phyloP scores from a whole-genome alignment of 495 filamentous ascomycete genomes.

The Tuber borchii region DNA sequence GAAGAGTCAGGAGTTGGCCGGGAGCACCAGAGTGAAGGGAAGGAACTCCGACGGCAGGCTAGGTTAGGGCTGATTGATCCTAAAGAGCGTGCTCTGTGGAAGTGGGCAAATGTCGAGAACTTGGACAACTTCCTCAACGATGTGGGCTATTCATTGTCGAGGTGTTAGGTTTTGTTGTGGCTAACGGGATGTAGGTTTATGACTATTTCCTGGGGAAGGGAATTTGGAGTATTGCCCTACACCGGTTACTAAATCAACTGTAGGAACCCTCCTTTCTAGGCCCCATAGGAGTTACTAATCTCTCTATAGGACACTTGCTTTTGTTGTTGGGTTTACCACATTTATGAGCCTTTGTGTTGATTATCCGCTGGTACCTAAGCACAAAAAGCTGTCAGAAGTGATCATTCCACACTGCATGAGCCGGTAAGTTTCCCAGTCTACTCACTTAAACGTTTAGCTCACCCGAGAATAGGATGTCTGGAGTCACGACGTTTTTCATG shows the following conservation, averaged over 20 bases:
- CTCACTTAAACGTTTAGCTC: background rate
- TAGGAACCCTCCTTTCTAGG: conserved; percentile 46
- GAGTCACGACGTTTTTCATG: conserved; percentile 65
- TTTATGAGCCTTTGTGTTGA: conserved; percentile 85
- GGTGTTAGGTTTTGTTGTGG: background rate
- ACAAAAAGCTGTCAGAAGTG: conserved; percentile 68
- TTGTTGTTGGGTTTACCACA: conserved; percentile 75
- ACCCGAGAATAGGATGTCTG: conserved; percentile 60
- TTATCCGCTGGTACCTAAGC: conserved; percentile 66
- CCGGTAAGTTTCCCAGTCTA: conserved; percentile 16
- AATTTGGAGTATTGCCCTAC: conserved; percentile 80
- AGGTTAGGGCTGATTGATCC: conserved; percentile 54
- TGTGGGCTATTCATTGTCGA: conserved; percentile 19
- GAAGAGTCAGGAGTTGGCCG: background rate
- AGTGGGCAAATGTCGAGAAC: conserved; percentile 89
- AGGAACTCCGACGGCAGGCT: conserved; percentile 42
- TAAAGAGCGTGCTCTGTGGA: conserved; percentile 84
- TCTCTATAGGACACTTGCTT: conserved; percentile 56
- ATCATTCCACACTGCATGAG: conserved; percentile 72
- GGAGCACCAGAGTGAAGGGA: conserved; percentile 37
- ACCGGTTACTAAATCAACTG: conserved; percentile 64
- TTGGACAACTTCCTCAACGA: conserved; percentile 84
- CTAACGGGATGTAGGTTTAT: conserved; percentile 55
- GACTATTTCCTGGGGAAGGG: conserved; percentile 79
- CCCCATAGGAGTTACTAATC: conserved; percentile 3